These are phyloP conservation scores for Taiozyma onychis DNA, from an alignment of 1,139 yeast genomes.

Conservation along the genomic window DNA sequence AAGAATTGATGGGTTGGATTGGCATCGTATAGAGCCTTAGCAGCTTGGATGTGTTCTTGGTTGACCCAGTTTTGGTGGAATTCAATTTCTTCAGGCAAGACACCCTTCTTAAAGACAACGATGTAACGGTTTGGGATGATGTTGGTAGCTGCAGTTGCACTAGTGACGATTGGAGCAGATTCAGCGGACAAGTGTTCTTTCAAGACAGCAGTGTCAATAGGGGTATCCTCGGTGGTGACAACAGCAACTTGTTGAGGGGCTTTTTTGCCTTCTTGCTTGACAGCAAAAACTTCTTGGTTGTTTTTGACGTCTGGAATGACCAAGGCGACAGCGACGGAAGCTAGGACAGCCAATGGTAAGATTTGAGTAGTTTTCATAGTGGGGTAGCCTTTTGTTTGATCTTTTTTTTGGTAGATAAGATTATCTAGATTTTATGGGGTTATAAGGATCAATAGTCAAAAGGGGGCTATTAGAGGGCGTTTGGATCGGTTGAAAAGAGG, in stretches of 20 bases:
- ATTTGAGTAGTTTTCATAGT: constrained; percentile 29
- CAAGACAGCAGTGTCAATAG: constrained; percentile 20
- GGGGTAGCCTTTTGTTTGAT: background rate
- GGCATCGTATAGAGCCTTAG: constrained; percentile 15
- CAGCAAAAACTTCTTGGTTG: constrained; percentile 17
- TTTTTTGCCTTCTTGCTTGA: constrained; percentile 10
- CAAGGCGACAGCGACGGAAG: constrained; percentile 51
- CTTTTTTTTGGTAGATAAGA: background rate
- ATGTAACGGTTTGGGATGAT: constrained; percentile 74
- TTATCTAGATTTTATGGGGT: background rate
- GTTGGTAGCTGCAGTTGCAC: constrained; percentile 38
- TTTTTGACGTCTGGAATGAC: constrained; percentile 47
- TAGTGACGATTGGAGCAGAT: constrained; percentile 39
- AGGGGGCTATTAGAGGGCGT: background rate
- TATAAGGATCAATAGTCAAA: background rate
- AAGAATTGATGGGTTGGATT: constrained; percentile 22
- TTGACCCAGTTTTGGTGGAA: constrained; percentile 62
- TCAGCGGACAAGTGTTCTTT: constrained; percentile 20
- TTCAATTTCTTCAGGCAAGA: constrained; percentile 42
- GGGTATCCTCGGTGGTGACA: constrained; percentile 16
- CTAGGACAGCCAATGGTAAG: constrained; percentile 46
- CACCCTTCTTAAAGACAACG: constrained; percentile 63
- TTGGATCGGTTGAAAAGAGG: background rate
- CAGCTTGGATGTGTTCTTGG: constrained; percentile 26
- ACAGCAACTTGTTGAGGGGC: constrained; percentile 6